Percentiles rank a stretch among this genome's conserved stretches.
Evolutionary conservation across 2,329 filamentous ascomycete species (phyloP).

Genomic region (Phoma sp.): DNA sequence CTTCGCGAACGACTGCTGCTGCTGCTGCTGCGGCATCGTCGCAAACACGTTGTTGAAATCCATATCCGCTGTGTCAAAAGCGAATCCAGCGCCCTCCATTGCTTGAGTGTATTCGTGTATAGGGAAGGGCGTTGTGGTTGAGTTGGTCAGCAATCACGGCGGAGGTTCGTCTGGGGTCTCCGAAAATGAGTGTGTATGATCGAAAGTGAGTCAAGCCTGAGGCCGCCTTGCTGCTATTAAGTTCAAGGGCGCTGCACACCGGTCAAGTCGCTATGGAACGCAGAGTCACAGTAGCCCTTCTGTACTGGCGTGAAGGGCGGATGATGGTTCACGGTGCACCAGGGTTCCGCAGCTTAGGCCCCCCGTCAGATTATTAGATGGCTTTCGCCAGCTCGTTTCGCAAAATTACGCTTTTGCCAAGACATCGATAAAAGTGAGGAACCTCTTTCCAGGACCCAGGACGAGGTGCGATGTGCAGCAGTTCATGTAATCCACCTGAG

Average conservation of each 20-base stretch:
- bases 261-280: slow-evolving; percentile 5
- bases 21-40: slow-evolving; percentile 28
- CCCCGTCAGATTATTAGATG: slow-evolving; percentile 10
- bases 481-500: too few species aligned
- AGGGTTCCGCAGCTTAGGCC: slow-evolving; percentile 12
- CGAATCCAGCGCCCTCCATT: slow-evolving; percentile 41
- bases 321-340: slow-evolving; percentile 3
- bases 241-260: slow-evolving; percentile 23
- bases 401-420: not conserved
- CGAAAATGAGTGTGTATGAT: slow-evolving; percentile 35
- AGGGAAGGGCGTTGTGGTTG: slow-evolving; percentile 22
- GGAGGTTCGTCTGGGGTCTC: slow-evolving; percentile 25
- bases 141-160: slow-evolving; percentile 28
- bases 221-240: slow-evolving; percentile 30
- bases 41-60: slow-evolving; percentile 38
- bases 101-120: slow-evolving; percentile 14
- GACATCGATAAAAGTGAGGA: not conserved
- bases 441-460: too few species aligned
- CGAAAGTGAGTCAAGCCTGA: slow-evolving; percentile 40
- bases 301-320: slow-evolving; percentile 13
- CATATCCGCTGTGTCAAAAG: slow-evolving; percentile 39
- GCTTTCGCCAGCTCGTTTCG: not conserved
- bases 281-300: slow-evolving; percentile 18
- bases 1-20: slow-evolving; percentile 34
- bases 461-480: too few species aligned